Evolutionary conservation across 768 basidiomycete species (phyloP).

Genomic region (Mycena galericulata): DNA sequence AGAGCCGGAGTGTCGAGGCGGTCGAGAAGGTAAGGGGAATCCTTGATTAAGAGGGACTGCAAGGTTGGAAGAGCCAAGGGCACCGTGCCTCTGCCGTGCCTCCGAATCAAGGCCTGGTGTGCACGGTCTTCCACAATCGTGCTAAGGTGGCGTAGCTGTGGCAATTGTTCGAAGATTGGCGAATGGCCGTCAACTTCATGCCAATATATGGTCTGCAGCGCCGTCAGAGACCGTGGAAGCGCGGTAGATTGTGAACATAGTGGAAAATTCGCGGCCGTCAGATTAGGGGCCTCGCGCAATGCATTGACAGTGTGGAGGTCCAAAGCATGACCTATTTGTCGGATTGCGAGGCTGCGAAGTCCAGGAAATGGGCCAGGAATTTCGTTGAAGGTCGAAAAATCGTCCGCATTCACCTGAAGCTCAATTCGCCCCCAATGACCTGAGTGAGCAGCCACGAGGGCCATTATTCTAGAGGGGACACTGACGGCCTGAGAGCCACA

Average conservation of each 20-base stretch:
- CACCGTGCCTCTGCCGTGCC: too few relatives aligned
- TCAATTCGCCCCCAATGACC: not conserved
- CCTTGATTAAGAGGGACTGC: not conserved
- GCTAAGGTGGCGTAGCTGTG: not conserved
- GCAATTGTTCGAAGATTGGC: not conserved
- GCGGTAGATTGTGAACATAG: not conserved
- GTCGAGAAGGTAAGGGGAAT: not conserved
- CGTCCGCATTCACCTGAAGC: not conserved
- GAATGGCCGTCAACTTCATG: not conserved
- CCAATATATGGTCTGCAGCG: not conserved
- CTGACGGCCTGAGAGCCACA: not conserved
- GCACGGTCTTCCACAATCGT: not conserved
- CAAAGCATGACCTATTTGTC: conserved; percentile 21
- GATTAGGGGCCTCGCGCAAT: too few relatives aligned
- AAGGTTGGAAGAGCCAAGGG: not conserved
- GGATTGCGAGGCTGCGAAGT: not conserved
- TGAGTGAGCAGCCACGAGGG: not conserved
- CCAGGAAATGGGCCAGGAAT: not conserved
- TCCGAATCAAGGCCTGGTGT: not conserved
- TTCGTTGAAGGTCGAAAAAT: not conserved
- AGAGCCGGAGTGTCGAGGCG: not conserved
- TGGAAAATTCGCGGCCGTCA: not conserved
- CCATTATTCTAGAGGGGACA: not conserved
- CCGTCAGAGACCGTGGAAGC: not conserved
- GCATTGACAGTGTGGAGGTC: not conserved